Conservation (phyloP, 129 eudicot genomes). For the Rutidosis leptorrhynchoides region DNA sequence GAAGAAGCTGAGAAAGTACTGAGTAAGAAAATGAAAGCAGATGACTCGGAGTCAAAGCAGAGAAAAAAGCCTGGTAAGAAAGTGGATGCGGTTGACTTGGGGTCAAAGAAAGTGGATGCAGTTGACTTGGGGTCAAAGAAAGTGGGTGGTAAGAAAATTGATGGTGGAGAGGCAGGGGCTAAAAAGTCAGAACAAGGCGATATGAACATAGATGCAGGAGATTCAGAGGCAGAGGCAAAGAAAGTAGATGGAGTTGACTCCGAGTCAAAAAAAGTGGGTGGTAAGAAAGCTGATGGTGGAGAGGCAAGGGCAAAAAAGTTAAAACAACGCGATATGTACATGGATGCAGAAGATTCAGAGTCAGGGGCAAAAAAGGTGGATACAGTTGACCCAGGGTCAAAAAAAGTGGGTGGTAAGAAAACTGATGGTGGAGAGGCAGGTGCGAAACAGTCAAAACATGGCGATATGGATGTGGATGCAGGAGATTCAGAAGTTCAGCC, state of each 20-base stretch:
- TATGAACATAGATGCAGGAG: not conserved
- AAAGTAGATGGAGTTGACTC: slow-evolving; percentile 21
- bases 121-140: not conserved
- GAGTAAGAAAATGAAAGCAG: slow-evolving; percentile 1
- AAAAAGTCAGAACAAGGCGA: too few species aligned
- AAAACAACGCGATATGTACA: too few species aligned
- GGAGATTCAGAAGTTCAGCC: slow-evolving; percentile 16
- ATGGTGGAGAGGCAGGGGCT: not conserved
- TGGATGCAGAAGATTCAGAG: too few species aligned
- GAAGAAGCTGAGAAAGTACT: slow-evolving; percentile 23
- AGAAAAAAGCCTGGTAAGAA: not conserved
- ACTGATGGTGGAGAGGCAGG: slow-evolving; percentile 19
- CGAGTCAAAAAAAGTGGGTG: slow-evolving; percentile 21
- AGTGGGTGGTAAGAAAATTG: not conserved
- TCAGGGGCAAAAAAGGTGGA: too few species aligned
- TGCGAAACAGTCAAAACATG: slow-evolving; percentile 21
- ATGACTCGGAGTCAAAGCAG: not conserved
- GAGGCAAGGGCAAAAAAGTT: too few species aligned
- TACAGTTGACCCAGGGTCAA: too few species aligned
- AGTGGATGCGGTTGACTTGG: not conserved
- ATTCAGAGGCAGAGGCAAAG: slow-evolving; percentile 12
- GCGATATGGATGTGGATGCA: slow-evolving; percentile 17
- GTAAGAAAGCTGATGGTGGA: slow-evolving; percentile 5
- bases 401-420: slow-evolving; percentile 27
- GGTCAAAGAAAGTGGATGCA: not conserved